Evolutionary conservation across 2,329 filamentous ascomycete genomes (phyloP).

Genomic region (Xylaria sp.): DNA sequence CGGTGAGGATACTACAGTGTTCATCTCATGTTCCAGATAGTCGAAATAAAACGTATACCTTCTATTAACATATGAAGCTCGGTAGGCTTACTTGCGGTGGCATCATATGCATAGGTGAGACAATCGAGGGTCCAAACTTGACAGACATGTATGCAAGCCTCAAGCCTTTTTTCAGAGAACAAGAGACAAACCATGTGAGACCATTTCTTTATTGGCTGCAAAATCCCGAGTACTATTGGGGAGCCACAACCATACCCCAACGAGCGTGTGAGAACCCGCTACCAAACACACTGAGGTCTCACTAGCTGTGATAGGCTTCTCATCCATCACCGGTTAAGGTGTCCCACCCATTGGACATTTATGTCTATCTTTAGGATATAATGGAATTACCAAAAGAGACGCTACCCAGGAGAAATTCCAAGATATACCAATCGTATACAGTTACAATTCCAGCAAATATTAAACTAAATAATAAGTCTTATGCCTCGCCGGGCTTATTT

Average conservation of each 20-base stretch:
- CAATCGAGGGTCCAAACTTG: slow-evolving; percentile 10
- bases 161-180: background rate
- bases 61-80: background rate
- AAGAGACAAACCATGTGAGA: slow-evolving; percentile 24
- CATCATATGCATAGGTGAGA: slow-evolving; percentile 24
- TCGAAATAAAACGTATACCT: background rate
- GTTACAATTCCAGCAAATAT: background rate
- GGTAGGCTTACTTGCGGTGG: background rate
- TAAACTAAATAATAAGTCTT: background rate
- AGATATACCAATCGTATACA: background rate
- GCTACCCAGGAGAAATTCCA: background rate
- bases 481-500: background rate
- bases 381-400: background rate
- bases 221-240: slow-evolving; percentile 14
- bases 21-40: slow-evolving; percentile 12
- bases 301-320: background rate
- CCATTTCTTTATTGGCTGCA: slow-evolving; percentile 27
- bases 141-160: slow-evolving; percentile 6
- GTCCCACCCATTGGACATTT: background rate
- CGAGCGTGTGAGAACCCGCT: slow-evolving; percentile 26
- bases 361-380: background rate
- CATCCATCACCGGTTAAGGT: background rate
- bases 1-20: slow-evolving; percentile 14
- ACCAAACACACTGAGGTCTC: background rate
- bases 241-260: slow-evolving; percentile 15